phyloP scores from a whole-genome alignment of 495 filamentous ascomycete species.

The Echria macrotheca region DNA sequence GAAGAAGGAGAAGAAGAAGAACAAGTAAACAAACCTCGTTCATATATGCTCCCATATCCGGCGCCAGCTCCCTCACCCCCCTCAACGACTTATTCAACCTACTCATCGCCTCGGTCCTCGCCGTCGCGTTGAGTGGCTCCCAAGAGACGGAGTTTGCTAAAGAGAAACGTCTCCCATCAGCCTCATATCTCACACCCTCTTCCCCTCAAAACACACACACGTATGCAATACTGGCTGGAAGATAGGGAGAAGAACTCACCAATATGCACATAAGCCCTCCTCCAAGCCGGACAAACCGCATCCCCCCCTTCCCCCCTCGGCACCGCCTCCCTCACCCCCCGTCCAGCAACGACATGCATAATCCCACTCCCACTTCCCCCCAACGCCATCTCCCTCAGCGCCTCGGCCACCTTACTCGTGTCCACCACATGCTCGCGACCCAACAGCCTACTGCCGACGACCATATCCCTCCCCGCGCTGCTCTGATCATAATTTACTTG shows the following conservation, averaged over 20 bases:
- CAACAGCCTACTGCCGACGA: constrained; percentile 39
- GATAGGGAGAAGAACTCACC: constrained; percentile 13
- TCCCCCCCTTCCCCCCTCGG: constrained; percentile 35
- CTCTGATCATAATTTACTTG: constrained; percentile 28
- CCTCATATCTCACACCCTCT: too few relatives aligned
- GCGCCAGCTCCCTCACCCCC: constrained; percentile 30
- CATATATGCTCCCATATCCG: constrained; percentile 34
- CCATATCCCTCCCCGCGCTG: constrained; percentile 33
- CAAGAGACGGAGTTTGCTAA: constrained; percentile 26
- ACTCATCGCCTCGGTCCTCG: constrained; percentile 28
- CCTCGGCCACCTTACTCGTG: too few relatives aligned
- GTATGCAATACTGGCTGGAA: too few relatives aligned
- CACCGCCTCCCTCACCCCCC: constrained; percentile 35
- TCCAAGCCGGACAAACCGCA: constrained; percentile 53
- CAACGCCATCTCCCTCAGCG: too few relatives aligned
- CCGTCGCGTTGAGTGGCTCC: constrained; percentile 34
- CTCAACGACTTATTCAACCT: constrained; percentile 41
- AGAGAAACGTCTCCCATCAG: too few relatives aligned
- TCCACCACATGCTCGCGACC: too few relatives aligned
- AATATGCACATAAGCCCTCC: constrained; percentile 43
- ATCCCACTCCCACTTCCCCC: too few relatives aligned
- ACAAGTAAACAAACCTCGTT: constrained; percentile 41
- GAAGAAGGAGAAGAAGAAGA: too few relatives aligned
- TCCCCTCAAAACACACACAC: too few relatives aligned
- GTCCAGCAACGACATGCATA: constrained; percentile 31